These are phyloP conservation scores for Baudoinia panamericana DNA, from an alignment of 495 filamentous ascomycete species.

Conservation along the genomic window DNA sequence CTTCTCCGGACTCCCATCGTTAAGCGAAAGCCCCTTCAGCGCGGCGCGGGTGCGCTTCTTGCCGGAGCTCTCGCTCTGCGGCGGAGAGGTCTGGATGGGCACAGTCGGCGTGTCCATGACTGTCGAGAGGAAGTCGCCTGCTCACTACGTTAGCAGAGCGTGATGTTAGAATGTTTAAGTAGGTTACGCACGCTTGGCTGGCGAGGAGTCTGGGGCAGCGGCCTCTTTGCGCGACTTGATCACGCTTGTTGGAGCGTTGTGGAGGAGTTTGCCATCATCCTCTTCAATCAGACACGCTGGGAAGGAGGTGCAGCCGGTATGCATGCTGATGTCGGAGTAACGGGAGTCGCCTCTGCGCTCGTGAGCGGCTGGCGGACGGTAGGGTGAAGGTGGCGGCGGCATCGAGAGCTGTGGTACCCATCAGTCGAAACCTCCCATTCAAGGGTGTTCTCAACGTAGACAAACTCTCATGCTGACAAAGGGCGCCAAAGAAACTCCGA, in stretches of 20 bases:
- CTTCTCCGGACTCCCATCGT: slow-evolving; percentile 12
- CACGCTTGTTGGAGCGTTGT: too few species aligned
- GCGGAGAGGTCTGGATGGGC: background rate
- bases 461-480: too few species aligned
- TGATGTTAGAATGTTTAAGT: background rate
- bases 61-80: background rate
- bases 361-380: background rate
- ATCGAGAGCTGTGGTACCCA: background rate
- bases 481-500: too few species aligned
- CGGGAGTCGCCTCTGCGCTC: slow-evolving; percentile 10
- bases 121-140: slow-evolving; percentile 14
- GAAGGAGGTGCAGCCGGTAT: slow-evolving; percentile 14
- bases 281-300: slow-evolving; percentile 17
- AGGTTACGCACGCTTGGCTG: slow-evolving; percentile 9
- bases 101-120: slow-evolving; percentile 10
- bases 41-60: slow-evolving; percentile 14
- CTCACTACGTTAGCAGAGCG: slow-evolving; percentile 8
- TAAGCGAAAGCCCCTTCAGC: slow-evolving; percentile 6
- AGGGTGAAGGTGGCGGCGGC: slow-evolving; percentile 12
- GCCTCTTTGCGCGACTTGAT: background rate
- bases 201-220: background rate
- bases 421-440: too few species aligned
- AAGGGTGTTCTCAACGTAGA: too few species aligned
- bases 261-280: slow-evolving; percentile 10
- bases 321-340: slow-evolving; percentile 22